Evolutionary conservation across 139 green algal species (phyloP).

Genomic region (Closterium sp.): DNA sequence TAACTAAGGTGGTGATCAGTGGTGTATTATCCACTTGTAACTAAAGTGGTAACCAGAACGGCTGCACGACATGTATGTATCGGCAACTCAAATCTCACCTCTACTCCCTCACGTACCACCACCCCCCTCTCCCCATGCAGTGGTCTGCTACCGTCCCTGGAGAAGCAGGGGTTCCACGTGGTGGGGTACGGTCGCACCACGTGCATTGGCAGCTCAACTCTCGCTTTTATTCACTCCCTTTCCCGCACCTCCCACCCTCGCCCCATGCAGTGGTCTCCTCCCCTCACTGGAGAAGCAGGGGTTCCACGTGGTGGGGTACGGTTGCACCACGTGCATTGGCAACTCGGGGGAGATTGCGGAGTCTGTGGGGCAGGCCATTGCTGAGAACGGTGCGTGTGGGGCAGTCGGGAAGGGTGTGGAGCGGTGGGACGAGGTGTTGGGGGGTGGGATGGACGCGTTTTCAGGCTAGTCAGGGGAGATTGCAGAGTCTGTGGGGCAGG

Average conservation of each 20-base stretch:
- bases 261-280: slow-evolving; percentile 45
- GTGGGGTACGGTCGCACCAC: slow-evolving; percentile 58
- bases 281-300: slow-evolving; percentile 50
- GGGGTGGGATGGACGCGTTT: neutral
- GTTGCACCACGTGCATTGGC: slow-evolving; percentile 59
- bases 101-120: too few species aligned
- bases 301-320: slow-evolving; percentile 54
- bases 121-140: too few species aligned
- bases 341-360: slow-evolving; percentile 41
- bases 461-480: slow-evolving; percentile 49
- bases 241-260: too few species aligned
- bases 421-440: too few species aligned
- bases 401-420: too few species aligned
- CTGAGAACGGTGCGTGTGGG: neutral
- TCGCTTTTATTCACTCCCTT: too few species aligned
- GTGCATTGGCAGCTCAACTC: slow-evolving; percentile 55
- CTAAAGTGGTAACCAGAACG: slow-evolving; percentile 16
- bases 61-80: slow-evolving; percentile 59
- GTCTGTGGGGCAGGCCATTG: slow-evolving; percentile 8
- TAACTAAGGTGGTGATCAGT: too few species aligned
- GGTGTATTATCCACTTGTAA: too few species aligned
- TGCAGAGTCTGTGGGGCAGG: slow-evolving; percentile 17
- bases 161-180: slow-evolving; percentile 50
- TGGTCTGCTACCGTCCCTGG: slow-evolving; percentile 39
- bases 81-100: slow-evolving; percentile 49